Evolutionary conservation across 2,329 filamentous ascomycete species (phyloP).

Genomic region (Hymenoscyphus fraxineus): DNA sequence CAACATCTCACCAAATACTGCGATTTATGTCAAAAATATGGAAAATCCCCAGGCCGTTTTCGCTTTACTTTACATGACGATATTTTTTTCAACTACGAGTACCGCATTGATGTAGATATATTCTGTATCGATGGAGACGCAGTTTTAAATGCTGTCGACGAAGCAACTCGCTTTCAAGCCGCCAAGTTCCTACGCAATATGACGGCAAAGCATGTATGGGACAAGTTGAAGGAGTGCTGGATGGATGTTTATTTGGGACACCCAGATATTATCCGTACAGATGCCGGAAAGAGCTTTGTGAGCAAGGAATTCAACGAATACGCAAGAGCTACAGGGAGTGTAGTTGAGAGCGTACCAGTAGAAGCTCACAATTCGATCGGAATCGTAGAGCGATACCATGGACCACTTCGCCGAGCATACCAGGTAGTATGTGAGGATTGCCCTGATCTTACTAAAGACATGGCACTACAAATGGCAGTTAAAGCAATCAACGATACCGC

Average conservation of each 20-base stretch:
- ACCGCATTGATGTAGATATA: neutral
- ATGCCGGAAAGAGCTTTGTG: neutral
- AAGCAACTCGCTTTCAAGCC: neutral
- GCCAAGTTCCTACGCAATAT: neutral
- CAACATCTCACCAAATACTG: neutral
- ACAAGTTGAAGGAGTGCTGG: neutral
- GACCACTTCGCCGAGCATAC: constrained; percentile 1
- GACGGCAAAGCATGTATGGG: neutral
- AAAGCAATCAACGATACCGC: constrained; percentile 18
- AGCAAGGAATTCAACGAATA: neutral
- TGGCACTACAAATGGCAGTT: constrained; percentile 14
- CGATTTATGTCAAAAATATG: neutral
- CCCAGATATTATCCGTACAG: neutral
- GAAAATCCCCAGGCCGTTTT: neutral
- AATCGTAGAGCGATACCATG: constrained; percentile 12
- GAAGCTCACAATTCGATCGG: constrained; percentile 3
- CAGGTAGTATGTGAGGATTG: constrained; percentile 9
- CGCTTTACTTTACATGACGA: neutral
- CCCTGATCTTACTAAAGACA: constrained; percentile 7
- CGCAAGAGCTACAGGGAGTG: neutral
- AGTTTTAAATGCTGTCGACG: neutral
- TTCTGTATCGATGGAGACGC: neutral
- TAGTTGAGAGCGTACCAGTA: neutral
- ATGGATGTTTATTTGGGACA: neutral
- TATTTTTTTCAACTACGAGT: neutral